phyloP scores from a whole-genome alignment of 768 basidiomycete species.

The Russula vinacea region DNA sequence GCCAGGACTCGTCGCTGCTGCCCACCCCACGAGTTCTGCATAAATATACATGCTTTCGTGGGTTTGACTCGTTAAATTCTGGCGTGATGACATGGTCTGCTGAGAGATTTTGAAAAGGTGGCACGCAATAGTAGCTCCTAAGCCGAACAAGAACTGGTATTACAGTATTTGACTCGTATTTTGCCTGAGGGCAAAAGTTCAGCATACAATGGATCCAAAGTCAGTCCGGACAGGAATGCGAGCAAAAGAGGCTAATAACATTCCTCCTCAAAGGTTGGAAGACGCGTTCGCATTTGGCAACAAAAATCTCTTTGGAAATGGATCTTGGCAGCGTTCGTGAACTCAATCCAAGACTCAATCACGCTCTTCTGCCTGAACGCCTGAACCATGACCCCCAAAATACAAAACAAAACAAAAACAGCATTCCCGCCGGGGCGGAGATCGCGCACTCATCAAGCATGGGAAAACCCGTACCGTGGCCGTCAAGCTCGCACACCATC shows the following conservation, averaged over 20 bases:
- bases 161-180: too few relatives aligned
- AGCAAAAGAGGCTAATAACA: too few relatives aligned
- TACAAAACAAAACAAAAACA: background rate
- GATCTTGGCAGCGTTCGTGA: conserved; percentile 41
- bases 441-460: background rate
- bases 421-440: background rate
- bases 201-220: too few relatives aligned
- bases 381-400: conserved; percentile 37
- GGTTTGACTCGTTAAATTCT: conserved; percentile 3
- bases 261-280: background rate
- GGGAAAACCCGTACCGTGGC: conserved; percentile 38
- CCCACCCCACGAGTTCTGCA: conserved; percentile 12
- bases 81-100: background rate
- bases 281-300: conserved; percentile 26
- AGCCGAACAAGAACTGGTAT: too few relatives aligned
- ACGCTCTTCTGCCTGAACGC: conserved; percentile 45
- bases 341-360: too few relatives aligned
- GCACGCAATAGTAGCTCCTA: too few relatives aligned
- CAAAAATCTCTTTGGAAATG: conserved; percentile 40
- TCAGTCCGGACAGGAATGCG: too few relatives aligned
- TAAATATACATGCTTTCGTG: conserved; percentile 10
- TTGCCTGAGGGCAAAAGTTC: too few relatives aligned
- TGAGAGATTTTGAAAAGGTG: too few relatives aligned
- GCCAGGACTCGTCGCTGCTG: conserved; percentile 20
- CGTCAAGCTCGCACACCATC: conserved; percentile 43